phyloP scores from a whole-genome alignment of 345 rosid genomes.

The Sonneratia alba region DNA sequence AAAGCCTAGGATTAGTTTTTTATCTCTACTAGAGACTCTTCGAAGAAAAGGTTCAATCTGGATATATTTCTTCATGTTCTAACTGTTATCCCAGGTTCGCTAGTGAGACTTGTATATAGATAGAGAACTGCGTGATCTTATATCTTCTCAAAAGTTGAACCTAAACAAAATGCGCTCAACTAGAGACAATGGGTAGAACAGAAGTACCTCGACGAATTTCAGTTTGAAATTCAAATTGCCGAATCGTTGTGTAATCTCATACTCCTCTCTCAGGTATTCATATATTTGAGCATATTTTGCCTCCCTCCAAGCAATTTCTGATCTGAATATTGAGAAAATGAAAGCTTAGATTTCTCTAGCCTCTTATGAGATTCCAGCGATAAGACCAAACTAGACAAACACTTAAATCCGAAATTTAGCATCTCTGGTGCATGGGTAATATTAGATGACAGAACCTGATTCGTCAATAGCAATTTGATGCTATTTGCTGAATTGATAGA shows the following conservation, averaged over 20 bases:
- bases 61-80: not conserved
- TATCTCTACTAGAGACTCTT: no score
- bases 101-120: not conserved
- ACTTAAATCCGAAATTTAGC: not conserved
- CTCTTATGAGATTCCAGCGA: not conserved
- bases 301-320: slow-evolving; percentile 96
- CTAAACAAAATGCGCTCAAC: not conserved
- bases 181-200: slow-evolving; percentile 1
- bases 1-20: no score
- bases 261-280: slow-evolving; percentile 88
- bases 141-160: not conserved
- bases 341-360: not conserved
- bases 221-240: slow-evolving; percentile 79
- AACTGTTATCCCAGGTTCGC: not conserved
- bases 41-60: not conserved
- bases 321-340: slow-evolving; percentile 37
- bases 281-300: slow-evolving; percentile 86
- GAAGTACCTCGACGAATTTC: slow-evolving; percentile 76
- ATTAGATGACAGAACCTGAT: not conserved
- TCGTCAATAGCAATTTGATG: not conserved
- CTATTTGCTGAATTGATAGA: not conserved
- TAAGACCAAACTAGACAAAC: not conserved
- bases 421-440: not conserved
- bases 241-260: slow-evolving; percentile 81
- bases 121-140: not conserved